Base-by-base conservation (phyloP, 2,329 filamentous ascomycete genomes). In the Talaromyces atroroseus region DNA sequence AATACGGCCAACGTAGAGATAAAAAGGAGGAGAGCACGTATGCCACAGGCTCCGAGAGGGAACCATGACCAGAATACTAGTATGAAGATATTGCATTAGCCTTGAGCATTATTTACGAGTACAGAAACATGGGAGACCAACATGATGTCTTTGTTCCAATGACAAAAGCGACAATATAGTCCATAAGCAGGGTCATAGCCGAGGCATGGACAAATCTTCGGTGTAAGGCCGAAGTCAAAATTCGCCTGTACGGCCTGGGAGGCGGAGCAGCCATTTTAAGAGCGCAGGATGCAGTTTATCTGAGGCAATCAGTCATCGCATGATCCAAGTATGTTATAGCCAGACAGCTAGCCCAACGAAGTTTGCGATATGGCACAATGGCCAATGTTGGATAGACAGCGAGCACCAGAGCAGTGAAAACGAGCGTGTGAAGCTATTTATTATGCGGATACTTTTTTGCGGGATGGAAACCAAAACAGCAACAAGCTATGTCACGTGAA, bases 11-110 rank as follows among this genome's bases (percentile, higher is more conserved):
- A 82, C 59, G 84, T 85, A 64, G 86, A 87, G 60, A 88, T 76
- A 74, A 92, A 92, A 61, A 96, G 82, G 60, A 90, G 80, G 16
- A 86, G 68, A 5, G 90, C 82, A 64, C 91, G 87, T 55, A 95
- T 72, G 58, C 89, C 90, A 46, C 87, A 83, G 55, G 80, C 80
- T 52, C 90, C 89, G 40, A 96, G 65, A 23, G 91, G 91, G 63
- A 95, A 90, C 88, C 89, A 92, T 64, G 85, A 79, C 91, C 90
- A 96, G 59, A 96, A 76, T 51, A 84, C 89, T 92, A 63, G 26
- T 5, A 5, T 45, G 24, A 20, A 24, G 20, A 11, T 16, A 40
- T 23, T 24, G 49, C 29, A 34, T 58, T 56, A 56, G 52, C 20
- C 16, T 32, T 46, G 16, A 23, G 16, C 6, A 21, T 23, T 49